These are phyloP conservation scores for Phaffomyces antillensis DNA, from an alignment of 805 yeast genomes.

Conservation along the genomic window DNA sequence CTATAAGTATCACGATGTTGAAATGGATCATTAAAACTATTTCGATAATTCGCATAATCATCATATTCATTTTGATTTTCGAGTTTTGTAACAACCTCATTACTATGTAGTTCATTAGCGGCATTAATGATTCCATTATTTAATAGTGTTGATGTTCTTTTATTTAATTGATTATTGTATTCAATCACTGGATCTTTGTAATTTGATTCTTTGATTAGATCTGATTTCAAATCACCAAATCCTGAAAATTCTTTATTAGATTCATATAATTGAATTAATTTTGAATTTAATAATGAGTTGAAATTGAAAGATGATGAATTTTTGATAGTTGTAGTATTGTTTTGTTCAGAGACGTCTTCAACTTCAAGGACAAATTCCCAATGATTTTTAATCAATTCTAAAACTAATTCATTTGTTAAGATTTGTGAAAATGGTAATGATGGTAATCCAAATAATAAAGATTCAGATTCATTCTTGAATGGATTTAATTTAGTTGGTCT, in stretches of 20 bases:
- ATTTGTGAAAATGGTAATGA: conserved; percentile 63
- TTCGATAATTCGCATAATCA: too few species aligned
- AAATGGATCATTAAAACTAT: too few species aligned
- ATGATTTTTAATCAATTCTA: conserved; percentile 10
- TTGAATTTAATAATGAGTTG: conserved; percentile 1
- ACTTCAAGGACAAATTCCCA: conserved; percentile 10
- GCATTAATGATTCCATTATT: too few species aligned
- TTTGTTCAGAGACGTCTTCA: neutral
- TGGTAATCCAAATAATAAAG: conserved; percentile 71
- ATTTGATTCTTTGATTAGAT: conserved; percentile 1
- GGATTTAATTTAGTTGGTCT: conserved; percentile 69
- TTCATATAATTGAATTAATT: conserved; percentile 4
- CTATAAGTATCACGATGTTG: too few species aligned
- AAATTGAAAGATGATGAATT: conserved; percentile 3
- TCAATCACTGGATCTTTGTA: conserved; percentile 6
- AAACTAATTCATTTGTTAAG: conserved; percentile 22
- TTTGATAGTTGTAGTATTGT: neutral
- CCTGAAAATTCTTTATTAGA: conserved; percentile 4
- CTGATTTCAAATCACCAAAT: conserved; percentile 10
- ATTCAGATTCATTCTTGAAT: conserved; percentile 56
- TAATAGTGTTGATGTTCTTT: neutral
- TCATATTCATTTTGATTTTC: too few species aligned
- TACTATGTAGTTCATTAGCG: too few species aligned
- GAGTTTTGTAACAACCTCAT: too few species aligned
- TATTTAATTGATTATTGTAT: conserved; percentile 1